Conservation (phyloP, 2,329 filamentous ascomycete species). For the Nigrospora oryzae region DNA sequence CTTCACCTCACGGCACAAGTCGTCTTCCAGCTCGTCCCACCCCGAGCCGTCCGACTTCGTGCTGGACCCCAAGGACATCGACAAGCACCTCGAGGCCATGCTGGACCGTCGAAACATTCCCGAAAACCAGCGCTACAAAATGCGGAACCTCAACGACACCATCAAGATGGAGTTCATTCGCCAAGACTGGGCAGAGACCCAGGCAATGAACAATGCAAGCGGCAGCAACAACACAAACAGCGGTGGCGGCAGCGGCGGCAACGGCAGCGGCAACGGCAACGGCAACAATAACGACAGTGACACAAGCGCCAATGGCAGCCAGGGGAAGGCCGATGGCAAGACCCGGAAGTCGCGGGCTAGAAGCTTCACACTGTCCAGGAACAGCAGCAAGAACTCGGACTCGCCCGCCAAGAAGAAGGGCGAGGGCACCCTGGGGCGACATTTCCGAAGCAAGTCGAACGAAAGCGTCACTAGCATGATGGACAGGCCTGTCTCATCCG, state of each 20-base stretch:
- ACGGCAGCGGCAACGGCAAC: constrained; percentile 17
- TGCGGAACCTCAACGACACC: constrained; percentile 78
- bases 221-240: constrained; percentile 36
- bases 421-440: constrained; percentile 52
- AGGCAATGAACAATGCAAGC: constrained; percentile 34
- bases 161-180: constrained; percentile 96
- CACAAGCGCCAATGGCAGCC: constrained; percentile 24
- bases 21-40: constrained; percentile 22
- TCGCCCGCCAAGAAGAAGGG: constrained; percentile 70
- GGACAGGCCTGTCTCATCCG: constrained; percentile 47
- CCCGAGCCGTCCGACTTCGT: constrained; percentile 38
- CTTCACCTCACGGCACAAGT: constrained; percentile 25
- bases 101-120: constrained; percentile 88
- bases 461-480: constrained; percentile 51
- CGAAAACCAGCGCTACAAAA: constrained; percentile 87
- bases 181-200: constrained; percentile 70
- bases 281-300: constrained; percentile 25
- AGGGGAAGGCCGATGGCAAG: constrained; percentile 35
- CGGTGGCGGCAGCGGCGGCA: constrained; percentile 24
- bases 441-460: constrained; percentile 64
- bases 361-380: constrained; percentile 70
- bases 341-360: constrained; percentile 57
- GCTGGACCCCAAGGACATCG: constrained; percentile 47
- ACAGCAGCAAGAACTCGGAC: constrained; percentile 41
- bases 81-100: constrained; percentile 51